Percentiles rank a stretch among this genome's conserved stretches.
phyloP scores from a whole-genome alignment of 148 eudicot genomes.

The Nepenthes mirabilis region DNA sequence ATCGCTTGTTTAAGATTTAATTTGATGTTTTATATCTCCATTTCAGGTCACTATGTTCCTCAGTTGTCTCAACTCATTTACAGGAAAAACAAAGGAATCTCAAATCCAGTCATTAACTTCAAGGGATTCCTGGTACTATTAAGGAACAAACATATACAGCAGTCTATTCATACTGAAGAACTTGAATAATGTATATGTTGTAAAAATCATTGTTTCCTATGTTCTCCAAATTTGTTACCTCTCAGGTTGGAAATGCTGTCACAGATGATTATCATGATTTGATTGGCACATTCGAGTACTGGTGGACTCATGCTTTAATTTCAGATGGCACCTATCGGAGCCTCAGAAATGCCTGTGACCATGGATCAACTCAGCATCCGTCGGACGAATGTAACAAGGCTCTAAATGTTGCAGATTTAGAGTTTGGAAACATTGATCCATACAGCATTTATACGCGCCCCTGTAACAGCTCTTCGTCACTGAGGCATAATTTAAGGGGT shows the following conservation, averaged over 20 bases:
- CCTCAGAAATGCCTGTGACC: conserved; percentile 33
- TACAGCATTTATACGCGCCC: conserved; percentile 72
- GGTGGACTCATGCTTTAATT: conserved; percentile 92
- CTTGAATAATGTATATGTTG: not conserved
- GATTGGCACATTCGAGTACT: conserved; percentile 85
- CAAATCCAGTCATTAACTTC: conserved; percentile 62
- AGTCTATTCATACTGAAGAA: not conserved
- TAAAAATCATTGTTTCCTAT: not conserved
- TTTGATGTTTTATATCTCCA: not conserved
- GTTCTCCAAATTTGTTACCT: not conserved
- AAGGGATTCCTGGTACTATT: conserved; percentile 76
- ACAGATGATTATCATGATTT: conserved; percentile 80
- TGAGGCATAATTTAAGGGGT: conserved; percentile 43
- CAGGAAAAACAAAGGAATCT: conserved; percentile 55
- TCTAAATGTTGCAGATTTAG: conserved; percentile 36
- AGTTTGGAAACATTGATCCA: conserved; percentile 79
- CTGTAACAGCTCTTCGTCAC: conserved; percentile 36
- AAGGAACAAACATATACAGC: not conserved
- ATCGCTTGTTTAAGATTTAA: not conserved
- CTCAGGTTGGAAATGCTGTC: conserved; percentile 88
- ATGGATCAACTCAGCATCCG: conserved; percentile 67
- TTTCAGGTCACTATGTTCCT: conserved; percentile 87
- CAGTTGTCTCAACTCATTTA: conserved; percentile 71
- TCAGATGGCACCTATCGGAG: conserved; percentile 71
- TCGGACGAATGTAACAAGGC: conserved; percentile 40